Conservation (phyloP, 148 eudicot species). For the Camellia sinensis region DNA sequence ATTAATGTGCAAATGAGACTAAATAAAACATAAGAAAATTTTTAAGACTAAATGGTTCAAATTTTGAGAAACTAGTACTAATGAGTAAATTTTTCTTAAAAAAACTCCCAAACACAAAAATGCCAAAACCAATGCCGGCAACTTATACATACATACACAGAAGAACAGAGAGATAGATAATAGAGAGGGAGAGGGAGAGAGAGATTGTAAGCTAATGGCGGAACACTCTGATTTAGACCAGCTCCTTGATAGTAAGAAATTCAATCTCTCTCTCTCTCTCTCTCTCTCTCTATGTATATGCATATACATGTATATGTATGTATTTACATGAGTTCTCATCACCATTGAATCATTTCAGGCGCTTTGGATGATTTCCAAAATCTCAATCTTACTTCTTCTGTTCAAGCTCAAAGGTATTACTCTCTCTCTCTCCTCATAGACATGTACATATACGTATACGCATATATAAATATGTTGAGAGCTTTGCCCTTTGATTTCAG, state of each 20-base stretch:
- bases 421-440: not conserved
- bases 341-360: constrained; percentile 38
- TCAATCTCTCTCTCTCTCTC: not conserved
- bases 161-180: not conserved
- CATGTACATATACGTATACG: not conserved
- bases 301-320: too few relatives aligned
- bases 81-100: too few relatives aligned
- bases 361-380: constrained; percentile 93
- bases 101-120: not conserved
- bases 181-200: not conserved
- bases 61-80: too few relatives aligned
- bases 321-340: not conserved
- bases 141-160: not conserved
- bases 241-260: constrained; percentile 68
- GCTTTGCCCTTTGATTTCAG: constrained; percentile 29
- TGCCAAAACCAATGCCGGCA: not conserved
- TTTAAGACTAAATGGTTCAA: too few relatives aligned
- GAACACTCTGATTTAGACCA: constrained; percentile 66
- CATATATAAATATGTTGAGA: not conserved
- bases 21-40: too few relatives aligned
- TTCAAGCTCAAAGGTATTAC: constrained; percentile 51
- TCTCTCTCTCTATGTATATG: not conserved
- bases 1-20: too few relatives aligned
- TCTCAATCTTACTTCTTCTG: constrained; percentile 58
- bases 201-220: constrained; percentile 38